Evolutionary conservation across 116 monocot species (phyloP).

Genomic region (Phalaenopsis hybrid): DNA sequence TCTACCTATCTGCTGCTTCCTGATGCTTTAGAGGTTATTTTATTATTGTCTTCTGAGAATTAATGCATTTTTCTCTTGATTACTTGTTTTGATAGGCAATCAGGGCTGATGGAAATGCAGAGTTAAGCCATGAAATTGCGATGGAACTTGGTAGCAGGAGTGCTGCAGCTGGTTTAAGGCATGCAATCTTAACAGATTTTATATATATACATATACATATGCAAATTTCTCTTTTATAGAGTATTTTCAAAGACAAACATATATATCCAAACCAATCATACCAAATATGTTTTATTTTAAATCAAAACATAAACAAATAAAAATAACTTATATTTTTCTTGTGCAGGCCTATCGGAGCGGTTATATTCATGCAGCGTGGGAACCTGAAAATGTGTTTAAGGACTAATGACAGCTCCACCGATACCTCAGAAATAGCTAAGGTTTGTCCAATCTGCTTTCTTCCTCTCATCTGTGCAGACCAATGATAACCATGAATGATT

Average conservation of each 20-base stretch:
- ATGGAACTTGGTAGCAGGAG: conserved; percentile 65
- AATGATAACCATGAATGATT: neutral
- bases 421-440: conserved; percentile 77
- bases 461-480: neutral
- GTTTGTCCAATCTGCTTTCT: conserved; percentile 14
- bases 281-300: neutral
- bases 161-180: conserved; percentile 71
- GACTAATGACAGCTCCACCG: conserved; percentile 27
- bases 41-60: neutral
- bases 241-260: neutral
- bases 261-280: neutral
- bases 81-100: conserved; percentile 36
- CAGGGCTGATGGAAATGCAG: conserved; percentile 65
- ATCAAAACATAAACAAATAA: too few species aligned
- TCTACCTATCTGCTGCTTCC: neutral
- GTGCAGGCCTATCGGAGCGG: conserved; percentile 75
- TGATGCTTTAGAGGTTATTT: neutral
- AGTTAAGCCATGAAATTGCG: conserved; percentile 71
- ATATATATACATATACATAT: neutral
- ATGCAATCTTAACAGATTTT: conserved; percentile 7
- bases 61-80: neutral
- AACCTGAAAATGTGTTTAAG: conserved; percentile 73
- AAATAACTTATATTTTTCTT: neutral
- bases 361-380: conserved; percentile 62
- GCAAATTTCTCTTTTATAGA: neutral